Conservation (phyloP, 495 filamentous ascomycete species). For the Penicillium fimorum region DNA sequence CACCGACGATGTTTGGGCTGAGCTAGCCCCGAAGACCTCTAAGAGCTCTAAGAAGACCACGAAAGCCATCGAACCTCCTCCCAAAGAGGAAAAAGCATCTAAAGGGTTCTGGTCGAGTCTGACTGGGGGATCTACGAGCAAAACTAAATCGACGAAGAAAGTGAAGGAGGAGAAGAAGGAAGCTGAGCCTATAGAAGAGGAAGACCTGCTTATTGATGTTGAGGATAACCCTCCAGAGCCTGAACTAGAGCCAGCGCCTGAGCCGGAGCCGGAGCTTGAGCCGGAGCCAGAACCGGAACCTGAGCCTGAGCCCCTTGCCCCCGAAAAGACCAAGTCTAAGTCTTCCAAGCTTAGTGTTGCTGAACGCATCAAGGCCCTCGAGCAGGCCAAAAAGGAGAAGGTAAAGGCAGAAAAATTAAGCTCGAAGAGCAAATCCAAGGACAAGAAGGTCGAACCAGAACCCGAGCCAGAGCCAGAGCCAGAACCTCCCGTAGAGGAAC, state of each 20-base stretch:
- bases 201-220: constrained; percentile 33
- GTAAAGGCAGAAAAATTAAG: constrained; percentile 35
- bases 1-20: constrained; percentile 39
- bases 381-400: constrained; percentile 43
- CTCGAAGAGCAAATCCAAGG: constrained; percentile 26
- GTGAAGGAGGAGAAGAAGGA: constrained; percentile 33
- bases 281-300: constrained; percentile 16
- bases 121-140: constrained; percentile 33
- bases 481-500: constrained; percentile 19
- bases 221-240: constrained; percentile 29
- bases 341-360: constrained; percentile 44
- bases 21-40: constrained; percentile 32
- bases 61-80: constrained; percentile 32
- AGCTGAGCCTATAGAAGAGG: constrained; percentile 19
- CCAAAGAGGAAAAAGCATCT: constrained; percentile 35
- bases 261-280: constrained; percentile 24
- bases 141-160: constrained; percentile 32
- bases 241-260: constrained; percentile 32
- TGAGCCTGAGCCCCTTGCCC: constrained; percentile 12
- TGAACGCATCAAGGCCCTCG: constrained; percentile 50
- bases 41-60: constrained; percentile 31
- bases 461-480: constrained; percentile 30
- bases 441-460: constrained; percentile 30
- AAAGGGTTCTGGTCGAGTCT: constrained; percentile 50
- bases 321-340: constrained; percentile 41